Percentiles rank a stretch among this genome's conserved stretches.
These are phyloP conservation scores for Saccharomycopsis crataegensis DNA, from an alignment of 1,139 yeast species.

Conservation along the genomic window DNA sequence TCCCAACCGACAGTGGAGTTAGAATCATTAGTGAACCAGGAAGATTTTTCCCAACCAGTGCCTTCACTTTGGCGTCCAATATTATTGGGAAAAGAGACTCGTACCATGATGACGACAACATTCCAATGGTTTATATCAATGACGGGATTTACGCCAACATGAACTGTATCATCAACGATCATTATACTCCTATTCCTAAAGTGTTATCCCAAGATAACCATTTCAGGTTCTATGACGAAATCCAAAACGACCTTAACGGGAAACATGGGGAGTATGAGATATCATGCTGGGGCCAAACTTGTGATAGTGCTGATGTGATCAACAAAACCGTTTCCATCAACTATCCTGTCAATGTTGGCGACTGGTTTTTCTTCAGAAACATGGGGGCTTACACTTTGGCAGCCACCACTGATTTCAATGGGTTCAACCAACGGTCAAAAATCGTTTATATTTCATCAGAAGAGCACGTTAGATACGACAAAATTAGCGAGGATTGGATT, in stretches of 20 bases:
- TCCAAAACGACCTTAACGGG: neutral
- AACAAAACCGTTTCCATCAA: conserved; percentile 45
- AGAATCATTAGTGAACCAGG: conserved; percentile 90
- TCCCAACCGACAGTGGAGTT: conserved; percentile 43
- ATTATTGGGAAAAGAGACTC: conserved; percentile 73
- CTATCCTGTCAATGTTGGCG: conserved; percentile 68
- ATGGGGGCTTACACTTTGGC: conserved; percentile 94
- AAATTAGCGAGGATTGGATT: conserved; percentile 10
- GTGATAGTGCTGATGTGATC: conserved; percentile 93
- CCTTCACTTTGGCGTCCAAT: conserved; percentile 78
- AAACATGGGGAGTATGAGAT: conserved; percentile 30
- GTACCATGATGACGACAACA: conserved; percentile 22
- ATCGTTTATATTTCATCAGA: conserved; percentile 56
- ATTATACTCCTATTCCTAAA: conserved; percentile 68
- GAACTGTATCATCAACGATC: conserved; percentile 91
- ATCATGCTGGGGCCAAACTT: conserved; percentile 97
- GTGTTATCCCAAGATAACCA: conserved; percentile 50
- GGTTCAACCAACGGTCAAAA: conserved; percentile 59
- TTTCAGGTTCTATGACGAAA: conserved; percentile 35
- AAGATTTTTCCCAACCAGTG: conserved; percentile 77
- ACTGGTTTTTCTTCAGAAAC: conserved; percentile 82
- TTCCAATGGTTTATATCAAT: conserved; percentile 63
- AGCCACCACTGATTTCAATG: conserved; percentile 85
- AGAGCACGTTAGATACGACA: conserved; percentile 8
- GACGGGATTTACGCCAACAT: conserved; percentile 96